Base-by-base conservation (phyloP, 495 filamentous ascomycete species). In the Sabuloglossum arenarium region DNA sequence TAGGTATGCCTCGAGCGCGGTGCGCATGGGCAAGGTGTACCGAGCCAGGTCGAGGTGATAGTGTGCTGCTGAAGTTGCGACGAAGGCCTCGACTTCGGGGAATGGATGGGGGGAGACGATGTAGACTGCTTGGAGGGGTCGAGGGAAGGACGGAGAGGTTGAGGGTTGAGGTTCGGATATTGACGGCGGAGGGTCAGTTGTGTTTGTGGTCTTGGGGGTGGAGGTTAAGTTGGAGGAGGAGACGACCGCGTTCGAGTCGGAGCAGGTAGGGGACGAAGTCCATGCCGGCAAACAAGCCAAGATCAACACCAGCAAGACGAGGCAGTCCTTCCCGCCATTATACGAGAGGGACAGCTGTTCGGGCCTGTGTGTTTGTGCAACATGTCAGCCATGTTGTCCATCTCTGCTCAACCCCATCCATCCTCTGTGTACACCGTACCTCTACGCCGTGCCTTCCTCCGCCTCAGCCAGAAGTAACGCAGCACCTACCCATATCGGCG, bases 251-350 rank as follows among this genome's bases (percentile, higher is more conserved):
- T 71, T 67, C 27, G 94, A 74, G 56, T 79, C 77, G 59, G 81
- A 79, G 61, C n/a, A 97, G 79, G 68, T 90, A 86, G 57, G 96
- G 73, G 61, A 97, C 71, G n/a, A 97, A 75, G 10, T n/a, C n/a
- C n/a, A n/a, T n/a, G n/a, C n/a, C n/a, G n/a, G n/a, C n/a, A n/a
- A n/a, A n/a, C n/a, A n/a, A n/a, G n/a, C n/a, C n/a, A n/a, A n/a
- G n/a, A n/a, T n/a, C n/a, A n/a, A n/a, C n/a, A n/a, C n/a, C n/a
- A n/a, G n/a, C n/a, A 96, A 79, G 56, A 95, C 86, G 25, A 96
- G 80, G 63, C 91, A 98, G 77, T 98, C 91, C 67, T 98, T 98
- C 46, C 91, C 91, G 69, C 91, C 91, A 61, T 98, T 98, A 66
- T 95, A 98, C 50, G 93, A 93, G 57, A 98, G 73, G 10, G 90